Percentiles rank a stretch among this genome's conserved stretches.
Conservation (phyloP, 768 basidiomycete genomes). For the Phanerochaete sordida region DNA sequence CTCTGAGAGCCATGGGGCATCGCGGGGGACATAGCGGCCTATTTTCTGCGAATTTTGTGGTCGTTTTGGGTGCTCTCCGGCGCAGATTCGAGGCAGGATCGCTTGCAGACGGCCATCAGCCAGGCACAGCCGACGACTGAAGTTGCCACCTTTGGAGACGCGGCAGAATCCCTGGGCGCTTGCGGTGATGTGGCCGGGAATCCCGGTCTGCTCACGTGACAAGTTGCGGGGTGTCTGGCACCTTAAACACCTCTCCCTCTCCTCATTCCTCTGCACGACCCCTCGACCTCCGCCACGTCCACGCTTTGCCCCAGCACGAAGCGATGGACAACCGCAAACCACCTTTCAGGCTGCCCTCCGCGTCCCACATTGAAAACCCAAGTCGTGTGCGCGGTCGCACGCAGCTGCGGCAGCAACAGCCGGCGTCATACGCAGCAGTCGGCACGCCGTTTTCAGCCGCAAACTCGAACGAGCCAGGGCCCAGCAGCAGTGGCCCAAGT, state of each 20-base stretch:
- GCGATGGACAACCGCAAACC: constrained; percentile 1
- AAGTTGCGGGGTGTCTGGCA: background rate
- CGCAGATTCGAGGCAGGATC: background rate
- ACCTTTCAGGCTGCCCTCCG: background rate
- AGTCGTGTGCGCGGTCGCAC: constrained; percentile 6
- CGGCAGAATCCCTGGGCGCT: too few species aligned
- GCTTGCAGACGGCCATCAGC: background rate
- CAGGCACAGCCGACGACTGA: background rate
- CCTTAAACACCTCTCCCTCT: background rate
- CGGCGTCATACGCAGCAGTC: background rate
- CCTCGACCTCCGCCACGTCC: background rate
- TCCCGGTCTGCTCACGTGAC: background rate
- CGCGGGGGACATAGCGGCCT: background rate
- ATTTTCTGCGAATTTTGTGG: background rate
- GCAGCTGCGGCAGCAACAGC: background rate
- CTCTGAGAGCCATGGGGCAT: background rate
- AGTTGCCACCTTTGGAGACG: background rate
- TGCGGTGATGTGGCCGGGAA: background rate
- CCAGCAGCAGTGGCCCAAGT: background rate
- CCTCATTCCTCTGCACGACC: background rate
- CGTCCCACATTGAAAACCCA: background rate
- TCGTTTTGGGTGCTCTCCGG: background rate
- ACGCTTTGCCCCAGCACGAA: background rate
- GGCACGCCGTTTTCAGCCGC: background rate
- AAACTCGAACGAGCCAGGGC: background rate